Evolutionary conservation across 352 stramenopile genomes (phyloP).

Genomic region (Pythium phragmitis): DNA sequence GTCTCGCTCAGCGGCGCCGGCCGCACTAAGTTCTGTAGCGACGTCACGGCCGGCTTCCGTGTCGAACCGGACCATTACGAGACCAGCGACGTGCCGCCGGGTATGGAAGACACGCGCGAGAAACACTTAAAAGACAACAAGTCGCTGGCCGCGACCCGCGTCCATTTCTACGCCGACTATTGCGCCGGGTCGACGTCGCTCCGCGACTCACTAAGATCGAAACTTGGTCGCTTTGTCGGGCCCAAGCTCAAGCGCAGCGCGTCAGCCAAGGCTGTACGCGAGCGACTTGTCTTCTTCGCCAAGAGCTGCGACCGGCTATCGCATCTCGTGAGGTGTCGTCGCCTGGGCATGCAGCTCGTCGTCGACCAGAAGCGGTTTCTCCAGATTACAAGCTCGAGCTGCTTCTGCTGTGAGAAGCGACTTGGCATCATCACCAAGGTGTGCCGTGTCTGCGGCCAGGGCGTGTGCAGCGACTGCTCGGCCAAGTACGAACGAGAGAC

Average conservation of each 20-base stretch:
- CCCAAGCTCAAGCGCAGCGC: background rate
- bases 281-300: slow-evolving; percentile 9
- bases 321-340: slow-evolving; percentile 45
- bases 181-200: background rate
- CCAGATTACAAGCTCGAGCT: background rate
- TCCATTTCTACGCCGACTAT: slow-evolving; percentile 10
- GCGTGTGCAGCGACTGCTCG: slow-evolving; percentile 10
- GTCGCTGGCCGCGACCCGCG: background rate
- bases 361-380: slow-evolving; percentile 26
- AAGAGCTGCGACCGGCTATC: slow-evolving; percentile 29
- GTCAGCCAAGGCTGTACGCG: background rate
- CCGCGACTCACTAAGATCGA: background rate
- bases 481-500: slow-evolving; percentile 19
- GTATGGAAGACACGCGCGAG: slow-evolving; percentile 4
- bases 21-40: background rate
- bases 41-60: slow-evolving; percentile 3
- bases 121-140: background rate
- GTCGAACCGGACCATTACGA: slow-evolving; percentile 8
- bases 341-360: slow-evolving; percentile 55
- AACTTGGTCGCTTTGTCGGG: background rate
- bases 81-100: slow-evolving; percentile 5
- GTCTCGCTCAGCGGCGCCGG: background rate
- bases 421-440: slow-evolving; percentile 2
- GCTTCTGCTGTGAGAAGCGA: slow-evolving; percentile 1
- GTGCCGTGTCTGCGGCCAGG: slow-evolving; percentile 13